Evolutionary conservation across 1,284 basidiomycete genomes (phyloP), one percentile per base, ranked within the genome.

Genomic region (Ganoderma multipileum): DNA sequence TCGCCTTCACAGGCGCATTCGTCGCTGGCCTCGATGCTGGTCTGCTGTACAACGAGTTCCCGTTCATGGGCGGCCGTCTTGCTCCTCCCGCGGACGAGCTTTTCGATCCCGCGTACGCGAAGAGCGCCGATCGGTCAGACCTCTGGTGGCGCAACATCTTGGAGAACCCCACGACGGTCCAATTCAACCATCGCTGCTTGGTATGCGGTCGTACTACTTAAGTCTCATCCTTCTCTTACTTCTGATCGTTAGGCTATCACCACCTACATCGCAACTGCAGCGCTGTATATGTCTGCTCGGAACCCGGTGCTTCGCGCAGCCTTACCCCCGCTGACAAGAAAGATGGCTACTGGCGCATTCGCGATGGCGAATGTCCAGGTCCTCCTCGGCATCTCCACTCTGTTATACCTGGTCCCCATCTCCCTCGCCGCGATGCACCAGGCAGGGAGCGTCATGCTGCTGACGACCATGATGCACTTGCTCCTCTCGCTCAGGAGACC

Each of bases 21-120:
- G 98, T 99, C 28, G 98, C 98, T 36, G 98, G 98, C 9, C 85
- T 99, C 47, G 98, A 99, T 79, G 98, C 98, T 0, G 98, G 98
- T 3, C 82, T 99, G 64, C 81, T 98, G 20, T 99, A 99, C 83
- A 99, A 99, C 79, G 97, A 99, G 79, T 99, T 98, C 83, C 98
- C 98, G 0, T 84, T 92, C 6, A 99, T 99, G 98, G 98, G 96
- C 54, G 95, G 94, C 11, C 87, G 91, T 9, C 79, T 98, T 38
- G 87, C 89, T 3, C 98, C 98, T 3, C 96, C 96, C 0, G 76
- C 84, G 14, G 87, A 92, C 41, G 98, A 99, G 79, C 87, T 99
- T 28, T 89, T 98, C 77, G 90, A 93, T 50, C 78, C 85, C 28
- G 84, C 84, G n/a, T 98, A 95, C 79, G 88, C 91, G 12, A 89